Percentiles rank a stretch among this genome's conserved stretches.
These are phyloP conservation scores for Ganoderma boninense DNA, from an alignment of 1,284 basidiomycete genomes.

Conservation along the genomic window DNA sequence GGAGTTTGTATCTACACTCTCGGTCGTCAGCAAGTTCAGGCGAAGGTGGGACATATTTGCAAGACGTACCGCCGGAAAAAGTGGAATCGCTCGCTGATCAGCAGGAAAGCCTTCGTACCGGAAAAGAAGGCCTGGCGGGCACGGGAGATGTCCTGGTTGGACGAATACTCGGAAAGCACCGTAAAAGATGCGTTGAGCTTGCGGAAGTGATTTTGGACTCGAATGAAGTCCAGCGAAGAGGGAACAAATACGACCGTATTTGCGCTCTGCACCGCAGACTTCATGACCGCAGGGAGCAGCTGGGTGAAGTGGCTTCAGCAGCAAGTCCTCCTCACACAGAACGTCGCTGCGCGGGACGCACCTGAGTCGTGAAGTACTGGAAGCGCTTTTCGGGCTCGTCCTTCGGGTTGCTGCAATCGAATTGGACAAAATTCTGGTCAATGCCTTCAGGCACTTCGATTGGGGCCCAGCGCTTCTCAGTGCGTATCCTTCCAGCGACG, in stretches of 20 bases:
- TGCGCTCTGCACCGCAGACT: conserved; percentile 90
- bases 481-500: conserved; percentile 83
- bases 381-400: conserved; percentile 91
- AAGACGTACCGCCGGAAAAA: conserved; percentile 85
- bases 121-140: conserved; percentile 94
- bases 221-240: conserved; percentile 97
- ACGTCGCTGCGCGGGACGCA: conserved; percentile 41
- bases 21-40: not conserved
- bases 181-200: conserved; percentile 80
- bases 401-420: conserved; percentile 77
- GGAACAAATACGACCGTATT: conserved; percentile 93
- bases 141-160: conserved; percentile 92
- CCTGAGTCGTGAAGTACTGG: conserved; percentile 87
- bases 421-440: conserved; percentile 80
- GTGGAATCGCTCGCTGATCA: conserved; percentile 97
- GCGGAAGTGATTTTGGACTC: conserved; percentile 87
- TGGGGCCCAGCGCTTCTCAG: conserved; percentile 74
- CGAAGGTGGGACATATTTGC: not conserved
- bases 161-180: conserved; percentile 91
- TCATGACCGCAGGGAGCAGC: conserved; percentile 84
- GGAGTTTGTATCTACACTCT: conserved; percentile 79
- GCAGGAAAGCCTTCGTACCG: conserved; percentile 86
- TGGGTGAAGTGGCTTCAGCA: conserved; percentile 47
- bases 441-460: conserved; percentile 83
- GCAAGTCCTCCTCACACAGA: not conserved